phyloP scores from a whole-genome alignment of 208 protist genomes.

The Ichthyophonus hoferi region DNA sequence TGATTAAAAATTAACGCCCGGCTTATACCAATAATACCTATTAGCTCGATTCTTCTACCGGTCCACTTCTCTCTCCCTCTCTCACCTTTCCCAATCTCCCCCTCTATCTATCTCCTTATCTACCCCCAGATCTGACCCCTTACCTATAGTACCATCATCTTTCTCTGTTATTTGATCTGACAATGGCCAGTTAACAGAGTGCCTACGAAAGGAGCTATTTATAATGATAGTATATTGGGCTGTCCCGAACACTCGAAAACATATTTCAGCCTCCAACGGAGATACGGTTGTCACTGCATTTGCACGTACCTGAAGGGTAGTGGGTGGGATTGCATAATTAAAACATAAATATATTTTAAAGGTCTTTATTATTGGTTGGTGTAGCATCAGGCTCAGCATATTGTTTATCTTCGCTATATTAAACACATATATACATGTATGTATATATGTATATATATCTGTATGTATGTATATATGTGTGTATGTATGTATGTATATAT shows the following conservation, averaged over 20 bases:
- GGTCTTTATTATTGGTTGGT: too few species aligned
- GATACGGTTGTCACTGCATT: not conserved
- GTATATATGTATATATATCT: slow-evolving; percentile 6
- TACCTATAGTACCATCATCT: not conserved
- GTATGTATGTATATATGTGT: slow-evolving; percentile 15
- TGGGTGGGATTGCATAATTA: too few species aligned
- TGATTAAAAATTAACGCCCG: too few species aligned
- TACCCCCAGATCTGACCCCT: too few species aligned
- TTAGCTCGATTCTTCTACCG: too few species aligned
- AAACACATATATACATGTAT: not conserved
- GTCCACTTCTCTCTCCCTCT: too few species aligned
- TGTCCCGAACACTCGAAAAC: not conserved
- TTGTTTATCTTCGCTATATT: too few species aligned
- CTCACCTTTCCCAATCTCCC: too few species aligned
- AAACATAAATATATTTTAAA: too few species aligned
- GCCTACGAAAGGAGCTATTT: not conserved
- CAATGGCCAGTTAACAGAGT: not conserved
- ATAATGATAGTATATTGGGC: not conserved
- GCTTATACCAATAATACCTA: too few species aligned
- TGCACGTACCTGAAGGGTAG: not conserved
- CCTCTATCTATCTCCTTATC: too few species aligned
- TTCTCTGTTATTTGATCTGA: not conserved
- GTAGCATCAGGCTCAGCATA: too few species aligned
- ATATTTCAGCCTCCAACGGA: not conserved
- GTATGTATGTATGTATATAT: slow-evolving; percentile 11